Evolutionary conservation across 1,284 basidiomycete species (phyloP).

Genomic region (Ustilago cynodontis): DNA sequence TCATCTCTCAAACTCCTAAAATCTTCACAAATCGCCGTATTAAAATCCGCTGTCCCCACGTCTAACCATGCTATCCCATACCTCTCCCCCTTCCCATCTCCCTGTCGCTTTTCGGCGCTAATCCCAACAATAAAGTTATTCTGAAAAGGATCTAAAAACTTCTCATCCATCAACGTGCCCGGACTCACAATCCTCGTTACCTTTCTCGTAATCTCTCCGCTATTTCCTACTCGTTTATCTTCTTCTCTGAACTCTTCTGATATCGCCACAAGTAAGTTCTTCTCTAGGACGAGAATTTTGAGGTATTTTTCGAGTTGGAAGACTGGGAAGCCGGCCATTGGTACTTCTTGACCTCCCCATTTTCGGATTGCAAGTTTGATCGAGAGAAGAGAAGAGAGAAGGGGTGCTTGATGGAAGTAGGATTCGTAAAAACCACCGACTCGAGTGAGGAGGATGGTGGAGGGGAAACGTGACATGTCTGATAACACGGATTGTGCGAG

Average conservation of each 20-base stretch:
- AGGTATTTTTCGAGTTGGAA: constrained; percentile 68
- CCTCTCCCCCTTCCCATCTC: not conserved
- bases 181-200: constrained; percentile 64
- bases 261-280: constrained; percentile 64
- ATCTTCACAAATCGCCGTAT: constrained; percentile 54
- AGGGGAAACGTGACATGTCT: constrained; percentile 61
- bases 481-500: constrained; percentile 62
- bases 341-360: constrained; percentile 60
- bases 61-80: constrained; percentile 68
- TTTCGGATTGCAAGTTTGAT: constrained; percentile 64
- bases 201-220: constrained; percentile 45
- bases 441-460: constrained; percentile 65
- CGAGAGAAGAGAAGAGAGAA: constrained; percentile 49
- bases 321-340: constrained; percentile 68
- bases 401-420: constrained; percentile 67
- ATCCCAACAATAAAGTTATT: constrained; percentile 66
- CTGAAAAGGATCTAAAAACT: constrained; percentile 65
- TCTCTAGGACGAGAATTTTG: constrained; percentile 64
- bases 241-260: constrained; percentile 60
- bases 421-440: constrained; percentile 69
- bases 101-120: not conserved
- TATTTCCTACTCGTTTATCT: constrained; percentile 22
- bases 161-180: constrained; percentile 68
- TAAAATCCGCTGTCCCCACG: constrained; percentile 67
- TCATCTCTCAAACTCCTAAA: constrained; percentile 59